These are phyloP conservation scores for Camellia oleifera DNA, from an alignment of 179 eudicot species.

Conservation along the genomic window DNA sequence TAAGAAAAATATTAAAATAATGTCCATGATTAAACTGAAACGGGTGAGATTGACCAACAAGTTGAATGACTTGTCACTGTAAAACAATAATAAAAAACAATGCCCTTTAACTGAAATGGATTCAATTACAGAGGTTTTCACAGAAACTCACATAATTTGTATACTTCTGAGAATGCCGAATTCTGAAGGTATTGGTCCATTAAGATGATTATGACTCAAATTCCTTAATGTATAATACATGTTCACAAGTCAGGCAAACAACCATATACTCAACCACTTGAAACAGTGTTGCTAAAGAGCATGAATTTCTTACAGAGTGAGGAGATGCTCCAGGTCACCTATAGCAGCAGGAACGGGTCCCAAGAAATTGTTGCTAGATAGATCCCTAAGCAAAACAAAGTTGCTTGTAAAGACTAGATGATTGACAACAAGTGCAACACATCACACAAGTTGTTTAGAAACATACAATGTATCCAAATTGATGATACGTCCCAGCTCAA, in stretches of 20 bases:
- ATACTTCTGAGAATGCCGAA: slow-evolving; percentile 55
- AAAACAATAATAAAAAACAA: neutral
- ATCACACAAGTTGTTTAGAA: no score
- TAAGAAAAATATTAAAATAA: no score
- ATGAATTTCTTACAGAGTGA: slow-evolving; percentile 36
- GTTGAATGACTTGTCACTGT: slow-evolving; percentile 55
- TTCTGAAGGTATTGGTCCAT: slow-evolving; percentile 45
- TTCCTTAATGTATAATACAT: slow-evolving; percentile 28
- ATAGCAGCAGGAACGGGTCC: slow-evolving; percentile 32
- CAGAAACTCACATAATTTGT: slow-evolving; percentile 43
- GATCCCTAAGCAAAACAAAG: no score
- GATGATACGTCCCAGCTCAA: no score
- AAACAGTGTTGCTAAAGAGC: neutral
- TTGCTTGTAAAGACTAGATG: no score
- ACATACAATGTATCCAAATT: no score
- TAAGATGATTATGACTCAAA: slow-evolving; percentile 47
- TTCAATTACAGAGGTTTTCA: neutral
- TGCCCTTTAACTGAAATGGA: neutral
- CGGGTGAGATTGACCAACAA: no score
- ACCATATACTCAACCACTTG: neutral
- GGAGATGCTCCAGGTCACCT: slow-evolving; percentile 52
- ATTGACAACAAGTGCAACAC: no score
- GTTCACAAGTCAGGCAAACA: neutral
- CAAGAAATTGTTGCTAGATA: no score
- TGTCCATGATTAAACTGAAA: no score